phyloP scores from a whole-genome alignment of 106 monocot species.

The Allium sativum region DNA sequence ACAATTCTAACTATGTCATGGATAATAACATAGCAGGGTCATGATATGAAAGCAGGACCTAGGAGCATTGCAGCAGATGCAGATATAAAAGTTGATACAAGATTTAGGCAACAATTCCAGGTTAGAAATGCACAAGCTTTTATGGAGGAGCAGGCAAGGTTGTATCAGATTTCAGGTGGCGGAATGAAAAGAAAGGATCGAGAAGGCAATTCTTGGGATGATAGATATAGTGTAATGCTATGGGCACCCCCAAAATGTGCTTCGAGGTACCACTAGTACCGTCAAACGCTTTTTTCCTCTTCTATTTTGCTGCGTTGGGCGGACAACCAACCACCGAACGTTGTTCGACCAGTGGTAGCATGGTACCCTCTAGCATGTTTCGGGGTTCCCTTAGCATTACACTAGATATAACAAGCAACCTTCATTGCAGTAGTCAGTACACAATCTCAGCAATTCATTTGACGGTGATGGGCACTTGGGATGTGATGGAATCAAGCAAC shows the following conservation, averaged over 20 bases:
- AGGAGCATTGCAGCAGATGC: slow-evolving; percentile 23
- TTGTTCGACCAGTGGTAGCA: too few relatives aligned
- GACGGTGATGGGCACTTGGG: background rate
- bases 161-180: slow-evolving; percentile 31
- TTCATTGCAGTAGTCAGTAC: slow-evolving; percentile 32
- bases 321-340: too few relatives aligned
- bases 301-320: too few relatives aligned
- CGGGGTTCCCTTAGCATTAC: too few relatives aligned
- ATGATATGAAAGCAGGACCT: slow-evolving; percentile 83
- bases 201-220: slow-evolving; percentile 46
- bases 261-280: too few relatives aligned
- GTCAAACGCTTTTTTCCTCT: too few relatives aligned
- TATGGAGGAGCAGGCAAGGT: slow-evolving; percentile 51
- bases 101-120: slow-evolving; percentile 24
- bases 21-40: too few relatives aligned
- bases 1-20: too few relatives aligned
- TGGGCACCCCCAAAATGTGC: too few relatives aligned
- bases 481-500: too few relatives aligned
- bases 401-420: slow-evolving; percentile 48
- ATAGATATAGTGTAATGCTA: too few relatives aligned
- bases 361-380: too few relatives aligned
- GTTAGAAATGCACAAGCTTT: slow-evolving; percentile 31
- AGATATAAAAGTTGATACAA: slow-evolving; percentile 55
- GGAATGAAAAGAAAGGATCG: slow-evolving; percentile 52
- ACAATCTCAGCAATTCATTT: background rate